phyloP scores from a whole-genome alignment of 495 filamentous ascomycete species.

The Daldinia decipiens region DNA sequence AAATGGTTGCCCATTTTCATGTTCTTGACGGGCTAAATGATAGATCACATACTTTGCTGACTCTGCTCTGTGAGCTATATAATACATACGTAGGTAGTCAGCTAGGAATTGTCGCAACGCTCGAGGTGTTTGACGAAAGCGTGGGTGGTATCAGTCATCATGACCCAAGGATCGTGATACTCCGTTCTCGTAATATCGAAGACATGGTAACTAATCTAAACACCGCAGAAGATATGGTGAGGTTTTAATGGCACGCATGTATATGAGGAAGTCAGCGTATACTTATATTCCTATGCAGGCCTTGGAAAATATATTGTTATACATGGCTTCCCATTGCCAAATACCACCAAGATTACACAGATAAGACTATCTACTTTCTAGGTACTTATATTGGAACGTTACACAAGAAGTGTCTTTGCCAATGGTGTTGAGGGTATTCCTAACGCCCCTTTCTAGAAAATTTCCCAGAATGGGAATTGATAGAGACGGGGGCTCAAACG shows the following conservation, averaged over 20 bases:
- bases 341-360: not conserved
- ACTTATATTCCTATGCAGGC: conserved; percentile 22
- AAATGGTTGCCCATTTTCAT: not conserved
- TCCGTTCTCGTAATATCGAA: conserved; percentile 4
- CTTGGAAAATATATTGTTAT: conserved; percentile 1
- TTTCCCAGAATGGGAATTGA: not conserved
- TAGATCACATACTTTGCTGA: not conserved
- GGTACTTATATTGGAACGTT: conserved; percentile 15
- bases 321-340: not conserved
- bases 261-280: conserved; percentile 5
- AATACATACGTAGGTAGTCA: not conserved
- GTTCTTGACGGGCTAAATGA: not conserved
- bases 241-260: not conserved
- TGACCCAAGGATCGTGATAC: not conserved
- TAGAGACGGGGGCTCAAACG: conserved; percentile 11
- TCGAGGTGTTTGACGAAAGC: conserved; percentile 2
- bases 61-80: not conserved
- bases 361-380: not conserved
- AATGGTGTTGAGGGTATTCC: conserved; percentile 20
- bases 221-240: conserved; percentile 4
- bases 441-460: conserved; percentile 16
- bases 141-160: not conserved
- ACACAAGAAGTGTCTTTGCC: conserved; percentile 1
- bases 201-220: not conserved
- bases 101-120: not conserved